Conservation (phyloP, 2,329 filamentous ascomycete genomes). For the Epichloe brachyelytri region DNA sequence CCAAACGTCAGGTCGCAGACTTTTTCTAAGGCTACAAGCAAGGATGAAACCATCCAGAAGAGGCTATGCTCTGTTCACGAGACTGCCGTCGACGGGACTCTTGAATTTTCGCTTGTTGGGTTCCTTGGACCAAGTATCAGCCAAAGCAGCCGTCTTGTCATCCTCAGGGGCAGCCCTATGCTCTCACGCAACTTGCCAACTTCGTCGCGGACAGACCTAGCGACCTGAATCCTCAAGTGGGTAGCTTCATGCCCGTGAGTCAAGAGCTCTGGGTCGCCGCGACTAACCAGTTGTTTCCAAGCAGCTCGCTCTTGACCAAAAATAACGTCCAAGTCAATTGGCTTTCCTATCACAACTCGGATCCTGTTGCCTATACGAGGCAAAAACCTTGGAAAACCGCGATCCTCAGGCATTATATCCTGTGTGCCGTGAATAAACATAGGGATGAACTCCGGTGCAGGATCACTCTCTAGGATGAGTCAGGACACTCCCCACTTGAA, state of each 20-base stretch:
- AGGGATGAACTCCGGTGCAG: conserved; percentile 76
- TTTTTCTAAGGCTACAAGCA: neutral
- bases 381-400: conserved; percentile 66
- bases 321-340: conserved; percentile 55
- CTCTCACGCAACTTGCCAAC: conserved; percentile 64
- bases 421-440: conserved; percentile 93
- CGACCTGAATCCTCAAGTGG: conserved; percentile 60
- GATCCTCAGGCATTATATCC: conserved; percentile 73
- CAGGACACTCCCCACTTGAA: conserved; percentile 97
- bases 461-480: conserved; percentile 79
- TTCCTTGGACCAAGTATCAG: conserved; percentile 64
- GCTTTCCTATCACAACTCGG: conserved; percentile 66
- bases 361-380: conserved; percentile 62
- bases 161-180: conserved; percentile 65
- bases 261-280: conserved; percentile 34
- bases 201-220: conserved; percentile 62
- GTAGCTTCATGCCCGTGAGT: conserved; percentile 49
- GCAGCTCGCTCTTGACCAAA: conserved; percentile 66
- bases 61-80: conserved; percentile 25
- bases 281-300: conserved; percentile 56
- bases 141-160: conserved; percentile 61
- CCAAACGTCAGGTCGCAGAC: neutral
- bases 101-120: conserved; percentile 33
- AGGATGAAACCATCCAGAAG: neutral
- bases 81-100: conserved; percentile 41